Evolutionary conservation across 805 yeast species (phyloP).

Genomic region (Dipodascopsis uninucleata): DNA sequence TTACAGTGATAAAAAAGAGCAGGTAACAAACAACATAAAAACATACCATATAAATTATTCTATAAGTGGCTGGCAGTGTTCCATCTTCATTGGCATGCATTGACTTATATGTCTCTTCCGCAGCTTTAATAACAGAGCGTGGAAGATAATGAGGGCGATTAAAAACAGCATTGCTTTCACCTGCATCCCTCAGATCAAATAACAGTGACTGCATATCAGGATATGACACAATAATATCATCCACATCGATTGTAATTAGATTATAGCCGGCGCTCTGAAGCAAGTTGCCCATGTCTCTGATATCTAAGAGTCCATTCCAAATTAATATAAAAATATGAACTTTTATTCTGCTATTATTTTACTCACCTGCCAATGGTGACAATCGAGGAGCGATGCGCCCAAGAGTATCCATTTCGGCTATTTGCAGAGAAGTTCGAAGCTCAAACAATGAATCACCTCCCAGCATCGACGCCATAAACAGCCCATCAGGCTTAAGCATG

Average conservation of each 20-base stretch:
- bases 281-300: slow-evolving; percentile 69
- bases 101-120: slow-evolving; percentile 67
- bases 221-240: slow-evolving; percentile 73
- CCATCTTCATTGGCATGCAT: slow-evolving; percentile 57
- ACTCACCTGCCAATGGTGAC: slow-evolving; percentile 59
- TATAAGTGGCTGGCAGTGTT: slow-evolving; percentile 72
- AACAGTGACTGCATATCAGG: slow-evolving; percentile 67
- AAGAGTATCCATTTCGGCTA: slow-evolving; percentile 74
- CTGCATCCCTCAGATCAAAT: slow-evolving; percentile 75
- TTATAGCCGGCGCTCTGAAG: slow-evolving; percentile 74
- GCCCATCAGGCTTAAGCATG: slow-evolving; percentile 71
- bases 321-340: not conserved
- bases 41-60: slow-evolving; percentile 61
- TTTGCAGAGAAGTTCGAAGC: slow-evolving; percentile 70
- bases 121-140: slow-evolving; percentile 66
- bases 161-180: slow-evolving; percentile 69
- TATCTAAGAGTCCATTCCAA: slow-evolving; percentile 39
- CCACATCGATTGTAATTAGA: slow-evolving; percentile 78
- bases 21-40: not conserved
- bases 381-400: slow-evolving; percentile 81
- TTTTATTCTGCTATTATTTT: not conserved
- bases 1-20: not conserved
- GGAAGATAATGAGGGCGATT: slow-evolving; percentile 43
- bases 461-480: slow-evolving; percentile 74
- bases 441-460: slow-evolving; percentile 87